Evolutionary conservation across 1,139 yeast species (phyloP).

Genomic region (Hansenula sp.): DNA sequence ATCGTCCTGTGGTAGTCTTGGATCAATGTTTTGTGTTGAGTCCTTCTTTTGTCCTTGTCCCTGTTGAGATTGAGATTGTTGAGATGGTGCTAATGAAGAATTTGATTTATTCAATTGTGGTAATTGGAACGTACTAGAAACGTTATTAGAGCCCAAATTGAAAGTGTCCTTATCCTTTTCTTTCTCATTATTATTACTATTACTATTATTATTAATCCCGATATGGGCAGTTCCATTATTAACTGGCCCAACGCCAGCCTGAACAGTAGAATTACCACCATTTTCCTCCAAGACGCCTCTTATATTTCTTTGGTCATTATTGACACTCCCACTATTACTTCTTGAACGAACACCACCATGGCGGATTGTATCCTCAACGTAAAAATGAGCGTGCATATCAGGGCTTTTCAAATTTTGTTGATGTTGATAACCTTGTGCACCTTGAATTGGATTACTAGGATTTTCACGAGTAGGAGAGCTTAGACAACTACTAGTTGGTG

Average conservation of each 20-base stretch:
- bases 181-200: no score
- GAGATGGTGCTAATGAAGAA: background rate
- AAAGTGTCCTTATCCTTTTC: no score
- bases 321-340: slow-evolving; percentile 29
- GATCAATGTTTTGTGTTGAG: slow-evolving; percentile 58
- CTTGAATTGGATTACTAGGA: background rate
- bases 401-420: slow-evolving; percentile 40
- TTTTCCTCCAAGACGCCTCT: slow-evolving; percentile 14
- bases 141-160: no score
- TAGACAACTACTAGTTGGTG: slow-evolving; percentile 10
- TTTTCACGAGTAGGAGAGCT: slow-evolving; percentile 15
- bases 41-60: slow-evolving; percentile 30
- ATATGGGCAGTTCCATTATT: background rate
- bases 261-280: background rate
- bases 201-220: no score
- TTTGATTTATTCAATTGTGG: background rate
- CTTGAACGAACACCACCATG: slow-evolving; percentile 39
- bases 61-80: background rate
- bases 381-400: slow-evolving; percentile 77
- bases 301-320: slow-evolving; percentile 24
- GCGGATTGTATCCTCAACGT: slow-evolving; percentile 66
- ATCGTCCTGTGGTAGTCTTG: slow-evolving; percentile 85
- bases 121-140: background rate
- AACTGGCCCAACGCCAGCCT: slow-evolving; percentile 1
- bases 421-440: background rate